Evolutionary conservation across 495 filamentous ascomycete species (phyloP).

Genomic region (Lineolata rhizophorae): DNA sequence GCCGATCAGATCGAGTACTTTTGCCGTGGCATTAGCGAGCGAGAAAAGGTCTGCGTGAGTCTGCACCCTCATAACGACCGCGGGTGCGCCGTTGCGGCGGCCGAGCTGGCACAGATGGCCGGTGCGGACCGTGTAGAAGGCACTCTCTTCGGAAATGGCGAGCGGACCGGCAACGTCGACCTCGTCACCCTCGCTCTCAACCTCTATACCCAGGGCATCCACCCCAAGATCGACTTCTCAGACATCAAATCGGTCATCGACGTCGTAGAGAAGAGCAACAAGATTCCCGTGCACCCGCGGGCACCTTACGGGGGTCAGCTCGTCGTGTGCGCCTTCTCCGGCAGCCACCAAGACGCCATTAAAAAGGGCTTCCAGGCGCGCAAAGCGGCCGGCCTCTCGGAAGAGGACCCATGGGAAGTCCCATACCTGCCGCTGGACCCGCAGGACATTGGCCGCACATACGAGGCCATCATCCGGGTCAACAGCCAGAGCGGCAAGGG

Average conservation of each 20-base stretch:
- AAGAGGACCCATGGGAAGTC: constrained; percentile 45
- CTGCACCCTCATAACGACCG: constrained; percentile 90
- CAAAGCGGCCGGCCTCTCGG: constrained; percentile 30
- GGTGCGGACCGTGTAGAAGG: constrained; percentile 90
- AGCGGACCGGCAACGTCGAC: constrained; percentile 91
- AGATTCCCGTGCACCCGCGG: constrained; percentile 79
- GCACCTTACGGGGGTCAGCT: constrained; percentile 79
- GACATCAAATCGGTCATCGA: constrained; percentile 75
- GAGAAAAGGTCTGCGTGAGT: constrained; percentile 63
- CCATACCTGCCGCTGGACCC: constrained; percentile 91
- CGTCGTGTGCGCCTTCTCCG: constrained; percentile 75
- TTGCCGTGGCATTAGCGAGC: constrained; percentile 52
- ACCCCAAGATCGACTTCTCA: constrained; percentile 73
- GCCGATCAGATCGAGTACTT: constrained; percentile 97
- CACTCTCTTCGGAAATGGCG: constrained; percentile 87
- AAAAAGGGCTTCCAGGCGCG: constrained; percentile 82
- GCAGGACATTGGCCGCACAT: constrained; percentile 80
- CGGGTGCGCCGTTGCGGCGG: constrained; percentile 71
- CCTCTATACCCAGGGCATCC: constrained; percentile 86
- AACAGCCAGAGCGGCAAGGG: constrained; percentile 94
- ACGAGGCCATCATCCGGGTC: constrained; percentile 94
- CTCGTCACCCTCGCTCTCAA: constrained; percentile 87
- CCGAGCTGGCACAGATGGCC: constrained; percentile 93
- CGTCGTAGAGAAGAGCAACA: constrained; percentile 77
- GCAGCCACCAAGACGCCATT: constrained; percentile 92